These are phyloP conservation scores for Dendrobium catenatum DNA, from an alignment of 106 monocot species.

Conservation along the genomic window DNA sequence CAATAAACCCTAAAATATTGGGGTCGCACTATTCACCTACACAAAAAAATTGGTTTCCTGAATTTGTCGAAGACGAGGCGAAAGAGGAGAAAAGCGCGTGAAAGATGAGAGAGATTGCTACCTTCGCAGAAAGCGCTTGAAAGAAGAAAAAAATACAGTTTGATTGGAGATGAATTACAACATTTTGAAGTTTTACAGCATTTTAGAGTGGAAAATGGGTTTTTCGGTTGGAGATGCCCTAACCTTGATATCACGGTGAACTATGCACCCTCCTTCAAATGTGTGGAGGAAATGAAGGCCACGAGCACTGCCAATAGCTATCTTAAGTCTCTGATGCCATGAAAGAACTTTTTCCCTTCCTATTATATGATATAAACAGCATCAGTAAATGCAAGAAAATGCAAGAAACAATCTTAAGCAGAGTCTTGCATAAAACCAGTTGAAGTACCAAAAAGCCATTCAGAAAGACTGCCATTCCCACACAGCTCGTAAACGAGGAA, in stretches of 20 bases:
- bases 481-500: slow-evolving; percentile 56
- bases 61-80: no score
- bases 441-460: slow-evolving; percentile 46
- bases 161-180: no score
- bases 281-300: slow-evolving; percentile 58
- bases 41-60: no score
- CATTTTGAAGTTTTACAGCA: no score
- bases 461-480: slow-evolving; percentile 45
- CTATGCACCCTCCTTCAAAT: slow-evolving; percentile 54
- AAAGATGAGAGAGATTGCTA: no score
- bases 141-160: no score
- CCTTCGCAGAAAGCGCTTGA: no score
- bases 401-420: neutral
- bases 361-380: slow-evolving; percentile 3
- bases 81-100: no score
- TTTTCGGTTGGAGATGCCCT: neutral
- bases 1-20: no score
- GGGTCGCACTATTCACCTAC: no score
- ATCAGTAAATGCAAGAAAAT: slow-evolving; percentile 1
- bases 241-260: slow-evolving; percentile 66
- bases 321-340: slow-evolving; percentile 41
- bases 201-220: no score
- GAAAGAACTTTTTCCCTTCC: slow-evolving; percentile 37
- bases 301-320: slow-evolving; percentile 42
- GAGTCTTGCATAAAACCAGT: neutral